Evolutionary conservation across 192 early-diverging fungal species (phyloP), one percentile per base, ranked within the genome.

Genomic region (Gigaspora rosea): DNA sequence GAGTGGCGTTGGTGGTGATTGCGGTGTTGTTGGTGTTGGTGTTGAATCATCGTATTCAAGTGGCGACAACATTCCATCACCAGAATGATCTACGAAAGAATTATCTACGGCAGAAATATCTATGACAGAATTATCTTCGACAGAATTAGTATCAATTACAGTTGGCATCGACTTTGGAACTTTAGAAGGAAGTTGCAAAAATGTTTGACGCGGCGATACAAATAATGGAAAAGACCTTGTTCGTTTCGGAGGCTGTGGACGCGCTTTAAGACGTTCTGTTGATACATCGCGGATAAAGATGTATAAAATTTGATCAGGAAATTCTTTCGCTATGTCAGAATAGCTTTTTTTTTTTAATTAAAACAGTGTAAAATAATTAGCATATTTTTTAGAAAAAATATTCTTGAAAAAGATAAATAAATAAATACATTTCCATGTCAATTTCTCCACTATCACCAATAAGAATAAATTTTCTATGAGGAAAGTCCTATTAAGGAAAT

Each of bases 381-480:
- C n/a, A 61, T 22, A 32, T 4, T 46, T 12, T 16, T 41, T 57
- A 18, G 18, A 58, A 73, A 57, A 16, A 49, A 20, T 35, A 36
- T 32, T 11, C n/a, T 33, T 8, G 20, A 54, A 8, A 11, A 64
- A 73, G 4, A 20, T 22, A 48, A 51, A 16, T 27, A 35, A 61
- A 35, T 6, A 20, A 47, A 75, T 62, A 78, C 18, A 92, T 91
- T 74, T 95, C 93, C 59, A 94, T 82, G 72, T 97, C 95, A 54
- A 90, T 86, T 82, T 97, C 93, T 46, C 95, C 94, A 59, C 88
- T 88, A 76, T 97, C 95, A 18, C 95, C 95, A 4, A 97, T 88
- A 20, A 97, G 82, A 51, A 97, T 88, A 81, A 91, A 97, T 74
- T 86, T 87, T 46, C 93, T 87, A 20, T 87, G 54, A 33, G 94